A percentile compares a stretch with the other conserved stretches of the same genome.
These are phyloP conservation scores for Euphorbia peplus DNA, from an alignment of 345 rosid species.

Conservation along the genomic window DNA sequence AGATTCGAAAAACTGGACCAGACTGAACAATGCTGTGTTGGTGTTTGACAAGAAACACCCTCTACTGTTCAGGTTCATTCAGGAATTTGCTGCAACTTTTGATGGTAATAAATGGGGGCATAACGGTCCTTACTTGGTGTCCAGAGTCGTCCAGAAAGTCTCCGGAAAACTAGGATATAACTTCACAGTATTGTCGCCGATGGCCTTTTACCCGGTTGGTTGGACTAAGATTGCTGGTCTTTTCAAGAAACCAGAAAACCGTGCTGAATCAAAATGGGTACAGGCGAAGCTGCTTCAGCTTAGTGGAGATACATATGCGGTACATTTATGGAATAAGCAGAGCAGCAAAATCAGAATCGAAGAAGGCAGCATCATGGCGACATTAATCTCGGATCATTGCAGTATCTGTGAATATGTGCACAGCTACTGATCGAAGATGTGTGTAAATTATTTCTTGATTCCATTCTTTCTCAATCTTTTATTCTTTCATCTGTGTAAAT, in stretches of 20 bases:
- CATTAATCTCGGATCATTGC: conserved; percentile 48
- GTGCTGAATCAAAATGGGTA: conserved; percentile 35
- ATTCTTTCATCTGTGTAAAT: conserved; percentile 7
- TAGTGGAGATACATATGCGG: conserved; percentile 43
- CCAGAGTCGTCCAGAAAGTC: conserved; percentile 50
- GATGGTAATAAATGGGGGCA: conserved; percentile 86
- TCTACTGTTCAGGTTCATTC: conserved; percentile 52
- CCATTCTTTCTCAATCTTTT: neutral
- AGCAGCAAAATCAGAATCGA: conserved; percentile 47
- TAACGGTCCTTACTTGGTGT: conserved; percentile 79
- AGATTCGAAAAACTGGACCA: conserved; percentile 56
- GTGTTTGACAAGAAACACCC: conserved; percentile 66
- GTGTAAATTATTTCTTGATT: conserved; percentile 7
- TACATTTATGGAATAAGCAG: conserved; percentile 81
- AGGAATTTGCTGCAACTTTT: conserved; percentile 69
- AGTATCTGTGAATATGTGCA: conserved; percentile 41
- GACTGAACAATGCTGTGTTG: conserved; percentile 74
- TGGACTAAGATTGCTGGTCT: conserved; percentile 57
- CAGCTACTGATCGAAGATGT: conserved; percentile 8
- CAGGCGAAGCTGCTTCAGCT: conserved; percentile 51
- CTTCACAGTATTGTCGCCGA: conserved; percentile 54
- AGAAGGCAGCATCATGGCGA: conserved; percentile 62
- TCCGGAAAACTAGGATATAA: conserved; percentile 36
- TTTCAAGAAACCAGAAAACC: conserved; percentile 47
- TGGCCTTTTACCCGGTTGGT: conserved; percentile 65